Evolutionary conservation across 306 rosid species (phyloP).

Genomic region (Glycine soja): DNA sequence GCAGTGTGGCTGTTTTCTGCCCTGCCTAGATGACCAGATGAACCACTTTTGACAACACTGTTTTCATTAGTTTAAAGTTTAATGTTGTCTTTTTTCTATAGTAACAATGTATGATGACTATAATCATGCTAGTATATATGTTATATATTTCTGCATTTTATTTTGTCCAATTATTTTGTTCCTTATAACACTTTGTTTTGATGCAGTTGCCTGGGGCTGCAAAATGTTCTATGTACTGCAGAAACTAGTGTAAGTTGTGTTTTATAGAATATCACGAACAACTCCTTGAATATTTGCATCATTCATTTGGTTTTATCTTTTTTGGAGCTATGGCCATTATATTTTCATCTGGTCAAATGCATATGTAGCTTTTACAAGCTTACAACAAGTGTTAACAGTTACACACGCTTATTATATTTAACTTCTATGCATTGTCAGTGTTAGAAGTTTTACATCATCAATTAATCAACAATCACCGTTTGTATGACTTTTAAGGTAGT

Average conservation of each 20-base stretch:
- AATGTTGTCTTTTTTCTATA: neutral
- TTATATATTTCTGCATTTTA: constrained; percentile 14
- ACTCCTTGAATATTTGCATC: constrained; percentile 7
- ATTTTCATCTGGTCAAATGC: constrained; percentile 37
- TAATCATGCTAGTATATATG: constrained; percentile 28
- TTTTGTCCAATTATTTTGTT: constrained; percentile 34
- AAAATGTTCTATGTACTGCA: constrained; percentile 63
- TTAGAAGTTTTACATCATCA: neutral
- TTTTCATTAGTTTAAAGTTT: constrained; percentile 23
- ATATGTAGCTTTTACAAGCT: constrained; percentile 19
- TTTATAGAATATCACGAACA: constrained; percentile 38
- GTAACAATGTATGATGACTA: constrained; percentile 28
- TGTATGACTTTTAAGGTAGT: neutral
- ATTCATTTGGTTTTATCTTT: constrained; percentile 28
- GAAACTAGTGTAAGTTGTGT: constrained; percentile 77
- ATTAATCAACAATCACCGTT: neutral
- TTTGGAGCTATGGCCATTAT: constrained; percentile 27
- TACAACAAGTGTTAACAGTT: constrained; percentile 24
- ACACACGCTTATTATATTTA: too few species aligned
- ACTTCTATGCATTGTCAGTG: neutral
- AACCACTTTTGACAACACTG: neutral
- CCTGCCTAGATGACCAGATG: constrained; percentile 9
- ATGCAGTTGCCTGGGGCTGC: constrained; percentile 79
- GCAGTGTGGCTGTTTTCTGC: neutral
- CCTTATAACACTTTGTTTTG: constrained; percentile 46